phyloP scores from a whole-genome alignment of 129 eudicot genomes.

The Erigeron canadensis region DNA sequence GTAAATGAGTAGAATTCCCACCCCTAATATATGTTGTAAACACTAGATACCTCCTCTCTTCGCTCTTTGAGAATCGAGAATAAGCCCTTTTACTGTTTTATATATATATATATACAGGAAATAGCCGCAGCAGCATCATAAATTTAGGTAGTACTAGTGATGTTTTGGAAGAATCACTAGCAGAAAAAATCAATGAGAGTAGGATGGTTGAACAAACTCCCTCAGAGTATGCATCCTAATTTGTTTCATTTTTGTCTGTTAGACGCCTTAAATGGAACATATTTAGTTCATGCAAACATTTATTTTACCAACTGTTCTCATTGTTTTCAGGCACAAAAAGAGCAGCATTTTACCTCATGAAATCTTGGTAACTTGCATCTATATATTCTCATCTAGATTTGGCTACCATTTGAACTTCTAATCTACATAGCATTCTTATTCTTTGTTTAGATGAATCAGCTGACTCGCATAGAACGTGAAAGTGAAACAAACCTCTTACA shows the following conservation, averaged over 20 bases:
- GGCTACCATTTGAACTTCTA: not conserved
- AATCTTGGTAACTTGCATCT: not conserved
- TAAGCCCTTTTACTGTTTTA: not conserved
- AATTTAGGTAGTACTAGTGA: constrained; percentile 45
- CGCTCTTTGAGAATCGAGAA: not conserved
- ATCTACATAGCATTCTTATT: not conserved
- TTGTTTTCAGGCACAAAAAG: constrained; percentile 17
- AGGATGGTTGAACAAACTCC: constrained; percentile 38
- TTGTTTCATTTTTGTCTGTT: not conserved
- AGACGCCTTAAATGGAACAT: not conserved
- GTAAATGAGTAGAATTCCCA: not conserved
- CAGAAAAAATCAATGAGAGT: constrained; percentile 38
- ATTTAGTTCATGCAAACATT: not conserved
- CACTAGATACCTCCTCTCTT: constrained; percentile 7
- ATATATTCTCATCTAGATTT: not conserved
- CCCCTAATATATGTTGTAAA: not conserved
- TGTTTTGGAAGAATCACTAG: constrained; percentile 54
- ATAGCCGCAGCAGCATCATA: constrained; percentile 11
- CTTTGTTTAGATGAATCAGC: not conserved
- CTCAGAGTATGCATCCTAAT: constrained; percentile 29
- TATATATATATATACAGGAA: constrained; percentile 25
- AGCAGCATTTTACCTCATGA: not conserved
- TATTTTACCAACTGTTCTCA: not conserved
- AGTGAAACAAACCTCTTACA: not conserved
- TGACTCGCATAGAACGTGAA: not conserved